These are phyloP conservation scores for Cruciata laevipes DNA, from an alignment of 257 asterid species.

Conservation along the genomic window DNA sequence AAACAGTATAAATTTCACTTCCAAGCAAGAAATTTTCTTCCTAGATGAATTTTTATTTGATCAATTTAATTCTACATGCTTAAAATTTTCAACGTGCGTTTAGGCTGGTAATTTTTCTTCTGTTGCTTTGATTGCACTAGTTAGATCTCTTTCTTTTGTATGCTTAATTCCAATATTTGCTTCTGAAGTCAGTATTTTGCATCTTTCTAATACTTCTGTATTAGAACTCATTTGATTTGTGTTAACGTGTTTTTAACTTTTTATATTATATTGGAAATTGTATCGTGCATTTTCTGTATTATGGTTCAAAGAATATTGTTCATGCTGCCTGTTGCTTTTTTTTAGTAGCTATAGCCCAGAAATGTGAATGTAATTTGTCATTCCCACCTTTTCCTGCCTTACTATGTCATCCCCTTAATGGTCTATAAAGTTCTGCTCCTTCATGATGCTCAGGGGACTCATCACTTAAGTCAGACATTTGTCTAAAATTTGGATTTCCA, in stretches of 20 bases:
- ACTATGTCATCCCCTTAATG: too few species aligned
- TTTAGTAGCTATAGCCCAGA: too few species aligned
- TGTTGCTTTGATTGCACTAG: neutral
- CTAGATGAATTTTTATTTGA: neutral
- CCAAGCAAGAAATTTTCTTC: neutral
- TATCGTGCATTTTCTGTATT: too few species aligned
- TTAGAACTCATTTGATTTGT: too few species aligned
- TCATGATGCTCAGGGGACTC: neutral
- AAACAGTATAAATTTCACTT: neutral
- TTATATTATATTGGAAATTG: too few species aligned
- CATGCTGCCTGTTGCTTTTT: neutral
- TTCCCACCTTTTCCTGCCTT: neutral
- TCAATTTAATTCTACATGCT: neutral
- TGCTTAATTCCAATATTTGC: neutral
- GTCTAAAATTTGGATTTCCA: neutral
- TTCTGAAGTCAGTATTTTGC: neutral
- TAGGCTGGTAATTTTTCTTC: neutral
- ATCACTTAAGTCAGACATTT: neutral
- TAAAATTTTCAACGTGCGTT: neutral
- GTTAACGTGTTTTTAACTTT: too few species aligned
- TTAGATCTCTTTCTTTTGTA: neutral
- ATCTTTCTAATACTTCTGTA: neutral
- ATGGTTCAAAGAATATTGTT: too few species aligned
- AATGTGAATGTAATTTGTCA: too few species aligned
- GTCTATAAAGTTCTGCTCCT: too few species aligned